Conservation (phyloP, 257 asterid species). For the Solanum medicagineum region DNA sequence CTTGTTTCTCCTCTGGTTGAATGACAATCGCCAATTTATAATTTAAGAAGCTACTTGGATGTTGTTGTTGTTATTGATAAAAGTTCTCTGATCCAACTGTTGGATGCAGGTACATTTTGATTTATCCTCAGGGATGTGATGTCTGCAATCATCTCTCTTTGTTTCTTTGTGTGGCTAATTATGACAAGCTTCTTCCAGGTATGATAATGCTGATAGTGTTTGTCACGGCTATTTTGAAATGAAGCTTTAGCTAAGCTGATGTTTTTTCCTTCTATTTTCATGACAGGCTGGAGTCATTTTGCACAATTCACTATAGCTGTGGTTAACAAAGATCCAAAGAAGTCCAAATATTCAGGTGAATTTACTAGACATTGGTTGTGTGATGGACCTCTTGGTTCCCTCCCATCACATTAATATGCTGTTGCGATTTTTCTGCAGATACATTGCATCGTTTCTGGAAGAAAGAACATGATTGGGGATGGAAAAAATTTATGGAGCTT, state of each 20-base stretch:
- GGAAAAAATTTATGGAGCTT: constrained; percentile 98
- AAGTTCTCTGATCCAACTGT: constrained; percentile 1
- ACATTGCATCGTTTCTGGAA: constrained; percentile 90
- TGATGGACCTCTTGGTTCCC: not conserved
- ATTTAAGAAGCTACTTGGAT: not conserved
- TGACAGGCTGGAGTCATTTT: constrained; percentile 90
- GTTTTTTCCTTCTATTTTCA: not conserved
- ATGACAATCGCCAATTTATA: not conserved
- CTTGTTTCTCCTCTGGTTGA: not conserved
- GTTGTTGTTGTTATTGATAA: not conserved
- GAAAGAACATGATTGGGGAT: constrained; percentile 99
- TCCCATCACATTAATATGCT: not conserved
- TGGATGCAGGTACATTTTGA: constrained; percentile 75
- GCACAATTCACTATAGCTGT: constrained; percentile 93
- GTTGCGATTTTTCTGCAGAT: constrained; percentile 30
- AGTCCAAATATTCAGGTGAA: constrained; percentile 84
- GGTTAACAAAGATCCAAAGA: constrained; percentile 87
- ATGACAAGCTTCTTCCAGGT: constrained; percentile 97
- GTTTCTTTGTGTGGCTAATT: constrained; percentile 95
- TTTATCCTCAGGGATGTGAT: constrained; percentile 94
- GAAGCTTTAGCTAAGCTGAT: not conserved
- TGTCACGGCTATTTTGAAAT: not conserved
- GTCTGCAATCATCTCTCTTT: constrained; percentile 88
- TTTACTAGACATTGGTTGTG: not conserved
- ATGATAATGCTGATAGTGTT: not conserved